Percentiles rank a stretch among this genome's conserved stretches.
Evolutionary conservation across 345 rosid species (phyloP).

Genomic region (Syzygium grande): DNA sequence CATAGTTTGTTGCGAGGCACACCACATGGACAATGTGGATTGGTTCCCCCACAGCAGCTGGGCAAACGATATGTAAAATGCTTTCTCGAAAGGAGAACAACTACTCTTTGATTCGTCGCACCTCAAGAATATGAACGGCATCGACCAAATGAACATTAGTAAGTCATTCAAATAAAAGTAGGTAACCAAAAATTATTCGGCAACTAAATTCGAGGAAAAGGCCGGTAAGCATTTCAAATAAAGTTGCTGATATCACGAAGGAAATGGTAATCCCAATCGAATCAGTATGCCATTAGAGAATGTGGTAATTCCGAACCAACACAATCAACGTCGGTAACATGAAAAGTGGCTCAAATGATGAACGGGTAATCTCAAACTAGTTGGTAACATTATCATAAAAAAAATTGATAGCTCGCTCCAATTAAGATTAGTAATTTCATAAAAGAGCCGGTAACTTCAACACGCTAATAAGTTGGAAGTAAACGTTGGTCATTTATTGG

Average conservation of each 20-base stretch:
- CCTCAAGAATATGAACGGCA: background rate
- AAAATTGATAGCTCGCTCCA: background rate
- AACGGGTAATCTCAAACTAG: background rate
- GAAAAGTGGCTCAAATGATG: background rate
- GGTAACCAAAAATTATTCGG: background rate
- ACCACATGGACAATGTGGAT: background rate
- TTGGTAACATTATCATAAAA: background rate
- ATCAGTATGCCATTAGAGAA: background rate
- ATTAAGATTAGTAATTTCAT: background rate
- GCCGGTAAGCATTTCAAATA: background rate
- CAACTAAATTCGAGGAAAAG: background rate
- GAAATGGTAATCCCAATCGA: background rate
- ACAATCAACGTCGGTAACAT: background rate
- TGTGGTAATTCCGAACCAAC: background rate
- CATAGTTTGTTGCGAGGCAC: background rate
- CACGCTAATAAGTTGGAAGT: background rate
- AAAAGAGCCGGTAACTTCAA: background rate
- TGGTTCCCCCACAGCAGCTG: background rate
- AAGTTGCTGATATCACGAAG: background rate
- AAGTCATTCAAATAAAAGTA: background rate
- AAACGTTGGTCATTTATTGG: background rate
- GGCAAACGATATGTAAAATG: background rate
- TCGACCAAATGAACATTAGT: background rate
- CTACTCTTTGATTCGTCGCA: background rate
- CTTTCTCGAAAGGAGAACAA: background rate